Evolutionary conservation across 78 protist species (phyloP).

Genomic region (Chrysochromulina tobinii): DNA sequence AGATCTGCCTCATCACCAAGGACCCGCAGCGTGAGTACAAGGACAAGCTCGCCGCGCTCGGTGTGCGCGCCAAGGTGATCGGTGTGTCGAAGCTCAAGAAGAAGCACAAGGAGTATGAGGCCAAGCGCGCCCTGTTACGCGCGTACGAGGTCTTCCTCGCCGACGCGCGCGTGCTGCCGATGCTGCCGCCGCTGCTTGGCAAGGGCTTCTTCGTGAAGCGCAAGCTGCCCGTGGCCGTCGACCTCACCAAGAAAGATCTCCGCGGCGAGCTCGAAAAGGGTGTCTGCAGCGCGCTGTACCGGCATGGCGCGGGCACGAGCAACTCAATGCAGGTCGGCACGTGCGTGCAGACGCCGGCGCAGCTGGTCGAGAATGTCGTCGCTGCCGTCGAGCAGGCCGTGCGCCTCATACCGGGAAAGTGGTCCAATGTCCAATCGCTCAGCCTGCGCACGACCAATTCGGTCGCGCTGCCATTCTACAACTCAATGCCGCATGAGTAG

Average conservation of each 20-base stretch:
- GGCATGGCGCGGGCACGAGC: not conserved
- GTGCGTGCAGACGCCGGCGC: not conserved
- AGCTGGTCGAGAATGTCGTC: slow-evolving; percentile 23
- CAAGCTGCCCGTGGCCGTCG: not conserved
- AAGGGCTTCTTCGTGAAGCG: slow-evolving; percentile 21
- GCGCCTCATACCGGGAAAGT: not conserved
- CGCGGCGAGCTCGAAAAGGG: too few species aligned
- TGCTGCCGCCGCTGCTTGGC: slow-evolving; percentile 51
- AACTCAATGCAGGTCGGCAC: not conserved
- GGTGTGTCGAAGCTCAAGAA: slow-evolving; percentile 25
- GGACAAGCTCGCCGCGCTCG: not conserved
- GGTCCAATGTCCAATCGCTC: not conserved
- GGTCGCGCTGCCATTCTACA: slow-evolving; percentile 50
- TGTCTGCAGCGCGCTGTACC: too few species aligned
- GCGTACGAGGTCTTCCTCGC: slow-evolving; percentile 63
- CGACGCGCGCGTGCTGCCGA: slow-evolving; percentile 49
- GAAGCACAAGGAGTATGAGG: slow-evolving; percentile 42
- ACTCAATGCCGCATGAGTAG: not conserved
- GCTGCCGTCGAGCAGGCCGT: not conserved
- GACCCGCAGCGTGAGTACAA: slow-evolving; percentile 37
- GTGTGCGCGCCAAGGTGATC: slow-evolving; percentile 31
- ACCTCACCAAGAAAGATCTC: not conserved
- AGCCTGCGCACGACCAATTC: slow-evolving; percentile 39
- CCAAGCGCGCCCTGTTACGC: slow-evolving; percentile 47
- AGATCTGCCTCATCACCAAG: slow-evolving; percentile 26